Conservation (phyloP, 345 rosid species). For the Laguncularia racemosa region DNA sequence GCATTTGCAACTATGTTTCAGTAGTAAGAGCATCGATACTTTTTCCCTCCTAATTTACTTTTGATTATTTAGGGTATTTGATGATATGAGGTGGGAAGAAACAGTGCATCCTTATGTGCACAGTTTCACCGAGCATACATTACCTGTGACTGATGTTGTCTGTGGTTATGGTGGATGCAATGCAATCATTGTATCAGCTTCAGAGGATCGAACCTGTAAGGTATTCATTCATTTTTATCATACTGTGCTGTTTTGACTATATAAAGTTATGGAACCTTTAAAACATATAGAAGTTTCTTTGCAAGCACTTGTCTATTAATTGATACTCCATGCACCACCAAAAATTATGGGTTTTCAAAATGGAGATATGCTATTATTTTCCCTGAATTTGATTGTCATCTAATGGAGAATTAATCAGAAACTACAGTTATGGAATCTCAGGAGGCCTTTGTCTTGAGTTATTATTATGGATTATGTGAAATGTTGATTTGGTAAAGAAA, state of each 20-base stretch:
- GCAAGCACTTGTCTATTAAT: neutral
- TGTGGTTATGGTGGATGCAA: constrained; percentile 62
- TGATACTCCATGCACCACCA: too few relatives aligned
- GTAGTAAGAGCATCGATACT: neutral
- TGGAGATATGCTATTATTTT: neutral
- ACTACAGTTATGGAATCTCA: too few relatives aligned
- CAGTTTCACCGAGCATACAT: constrained; percentile 48
- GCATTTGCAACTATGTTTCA: neutral
- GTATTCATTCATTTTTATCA: constrained; percentile 12
- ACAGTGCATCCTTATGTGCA: constrained; percentile 48
- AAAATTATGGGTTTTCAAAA: too few relatives aligned
- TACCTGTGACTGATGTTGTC: constrained; percentile 56
- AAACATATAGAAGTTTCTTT: neutral
- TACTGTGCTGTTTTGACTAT: too few relatives aligned
- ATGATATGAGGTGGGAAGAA: constrained; percentile 44
- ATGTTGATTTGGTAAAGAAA: too few relatives aligned
- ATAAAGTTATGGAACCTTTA: too few relatives aligned
- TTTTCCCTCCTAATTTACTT: neutral
- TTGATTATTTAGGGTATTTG: constrained; percentile 50
- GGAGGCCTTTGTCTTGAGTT: too few relatives aligned
- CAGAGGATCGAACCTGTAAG: constrained; percentile 85
- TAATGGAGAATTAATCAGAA: too few relatives aligned
- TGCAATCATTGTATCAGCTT: constrained; percentile 71
- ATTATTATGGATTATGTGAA: too few relatives aligned
- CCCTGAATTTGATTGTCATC: too few relatives aligned